Evolutionary conservation across 257 asterid genomes (phyloP), one percentile per base, ranked within the genome.

Genomic region (Vinca minor): DNA sequence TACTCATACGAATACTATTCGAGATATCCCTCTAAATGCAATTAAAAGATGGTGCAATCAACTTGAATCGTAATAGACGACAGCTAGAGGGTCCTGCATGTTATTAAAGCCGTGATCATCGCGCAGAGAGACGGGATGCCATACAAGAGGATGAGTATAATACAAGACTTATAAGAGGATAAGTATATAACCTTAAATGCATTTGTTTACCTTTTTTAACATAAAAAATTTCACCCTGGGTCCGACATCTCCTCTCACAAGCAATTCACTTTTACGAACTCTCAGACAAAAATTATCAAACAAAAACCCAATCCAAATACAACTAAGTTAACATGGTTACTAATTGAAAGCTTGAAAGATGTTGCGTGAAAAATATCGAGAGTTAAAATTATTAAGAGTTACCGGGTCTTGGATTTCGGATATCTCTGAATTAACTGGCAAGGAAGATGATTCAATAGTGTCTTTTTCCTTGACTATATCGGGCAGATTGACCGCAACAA

Each of bases 331-430:
- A n/a, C n/a, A n/a, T n/a, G n/a, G n/a, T n/a, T n/a, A n/a, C n/a
- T n/a, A n/a, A n/a, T 42, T 12, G 35, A 60, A 29, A 20, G 3
- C 3, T 34, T 8, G 23, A 64, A 18, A 36, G 29, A 20, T 20
- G 47, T 47, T 64, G 25, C 34, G 3, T n/a, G 20, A 5, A 21
- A n/a, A 36, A 3, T 15, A 49, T 36, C 45, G 25, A 29, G 12
- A 39, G 13, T 34, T 39, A 15, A 38, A 59, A 4, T 59, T 74
- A 28, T 44, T 39, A 68, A 75, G 45, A 29, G 55, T 77, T 87
- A 93, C 98, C 95, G 75, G 60, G 62, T 87, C 97, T 63, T 87
- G 97, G 62, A 85, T 79, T 77, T 93, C 98, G 35, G 97, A 85
- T 79, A 93, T 89, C 90, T 93, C 98, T 53, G 96, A 75, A 69